Percentiles rank a stretch among this genome's conserved stretches.
Conservation (phyloP, 2,329 filamentous ascomycete genomes). For the Xylariaceae sp. region DNA sequence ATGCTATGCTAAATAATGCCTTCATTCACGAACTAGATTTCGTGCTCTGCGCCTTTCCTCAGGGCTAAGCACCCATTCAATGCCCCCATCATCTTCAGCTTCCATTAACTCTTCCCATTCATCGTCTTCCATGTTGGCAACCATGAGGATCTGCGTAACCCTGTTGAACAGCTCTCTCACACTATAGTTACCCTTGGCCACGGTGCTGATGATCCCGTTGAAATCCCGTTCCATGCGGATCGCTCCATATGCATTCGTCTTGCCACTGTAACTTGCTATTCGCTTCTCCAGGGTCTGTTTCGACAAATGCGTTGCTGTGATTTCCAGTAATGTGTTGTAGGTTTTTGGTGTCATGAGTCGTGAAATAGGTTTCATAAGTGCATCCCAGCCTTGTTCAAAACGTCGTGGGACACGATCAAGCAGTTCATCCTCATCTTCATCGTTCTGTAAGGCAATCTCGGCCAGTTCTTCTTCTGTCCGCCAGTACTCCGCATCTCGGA, state of each 20-base stretch:
- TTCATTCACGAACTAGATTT: slow-evolving; percentile 45
- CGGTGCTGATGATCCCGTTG: slow-evolving; percentile 58
- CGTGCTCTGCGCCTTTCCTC: slow-evolving; percentile 62
- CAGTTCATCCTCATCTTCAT: slow-evolving; percentile 48
- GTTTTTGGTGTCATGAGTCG: slow-evolving; percentile 75
- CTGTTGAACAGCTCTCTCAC: slow-evolving; percentile 62
- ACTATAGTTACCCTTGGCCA: slow-evolving; percentile 58
- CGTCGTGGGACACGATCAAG: slow-evolving; percentile 68
- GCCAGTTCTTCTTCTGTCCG: slow-evolving; percentile 57
- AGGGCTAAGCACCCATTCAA: slow-evolving; percentile 55
- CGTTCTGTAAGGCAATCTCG: slow-evolving; percentile 50
- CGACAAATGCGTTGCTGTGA: slow-evolving; percentile 69
- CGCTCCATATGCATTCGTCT: slow-evolving; percentile 69
- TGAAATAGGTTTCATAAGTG: slow-evolving; percentile 75
- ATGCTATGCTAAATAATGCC: slow-evolving; percentile 3
- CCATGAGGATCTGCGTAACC: slow-evolving; percentile 64
- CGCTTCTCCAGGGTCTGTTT: slow-evolving; percentile 74
- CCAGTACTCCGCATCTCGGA: slow-evolving; percentile 86
- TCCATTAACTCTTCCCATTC: slow-evolving; percentile 65
- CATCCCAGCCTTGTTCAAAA: slow-evolving; percentile 82
- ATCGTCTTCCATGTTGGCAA: slow-evolving; percentile 76
- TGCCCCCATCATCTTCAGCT: slow-evolving; percentile 47
- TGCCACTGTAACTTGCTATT: slow-evolving; percentile 72
- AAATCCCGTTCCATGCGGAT: slow-evolving; percentile 68
- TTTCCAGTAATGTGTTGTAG: slow-evolving; percentile 69